Evolutionary conservation across 2,329 filamentous ascomycete species (phyloP).

Genomic region (Colletotrichum sp.): DNA sequence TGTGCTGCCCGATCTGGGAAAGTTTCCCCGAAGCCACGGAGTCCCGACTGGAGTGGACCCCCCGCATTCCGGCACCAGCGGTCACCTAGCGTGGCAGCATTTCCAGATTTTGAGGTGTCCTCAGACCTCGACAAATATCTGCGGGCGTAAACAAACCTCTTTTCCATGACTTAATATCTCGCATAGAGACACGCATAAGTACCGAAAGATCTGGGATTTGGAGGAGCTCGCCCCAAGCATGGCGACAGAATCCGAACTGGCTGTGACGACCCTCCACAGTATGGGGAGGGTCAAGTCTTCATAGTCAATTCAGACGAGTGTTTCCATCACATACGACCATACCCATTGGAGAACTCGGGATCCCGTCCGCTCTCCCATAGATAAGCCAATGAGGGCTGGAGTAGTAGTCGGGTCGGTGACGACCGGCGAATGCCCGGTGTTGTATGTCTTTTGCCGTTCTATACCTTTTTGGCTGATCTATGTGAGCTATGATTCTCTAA

Average conservation of each 20-base stretch:
- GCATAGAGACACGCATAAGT: fast-evolving
- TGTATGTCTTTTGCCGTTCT: background rate
- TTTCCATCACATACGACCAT: background rate
- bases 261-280: no score
- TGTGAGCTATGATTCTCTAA: background rate
- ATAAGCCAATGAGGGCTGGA: background rate
- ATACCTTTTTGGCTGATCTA: no score
- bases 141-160: background rate
- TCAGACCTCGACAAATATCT: background rate
- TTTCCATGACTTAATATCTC: background rate
- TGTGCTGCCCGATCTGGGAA: background rate
- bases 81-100: background rate
- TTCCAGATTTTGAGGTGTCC: background rate
- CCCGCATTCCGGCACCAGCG: background rate
- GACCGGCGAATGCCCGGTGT: background rate
- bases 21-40: background rate
- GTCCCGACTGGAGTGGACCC: background rate
- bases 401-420: no score
- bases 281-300: no score
- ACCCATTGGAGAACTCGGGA: background rate
- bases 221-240: background rate
- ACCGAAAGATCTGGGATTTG: fast-evolving
- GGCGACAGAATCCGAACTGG: background rate
- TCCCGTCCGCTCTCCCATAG: background rate
- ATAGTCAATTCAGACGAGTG: fast-evolving